These are phyloP conservation scores for Talaromyces adpressus DNA, from an alignment of 495 filamentous ascomycete species.

Conservation along the genomic window DNA sequence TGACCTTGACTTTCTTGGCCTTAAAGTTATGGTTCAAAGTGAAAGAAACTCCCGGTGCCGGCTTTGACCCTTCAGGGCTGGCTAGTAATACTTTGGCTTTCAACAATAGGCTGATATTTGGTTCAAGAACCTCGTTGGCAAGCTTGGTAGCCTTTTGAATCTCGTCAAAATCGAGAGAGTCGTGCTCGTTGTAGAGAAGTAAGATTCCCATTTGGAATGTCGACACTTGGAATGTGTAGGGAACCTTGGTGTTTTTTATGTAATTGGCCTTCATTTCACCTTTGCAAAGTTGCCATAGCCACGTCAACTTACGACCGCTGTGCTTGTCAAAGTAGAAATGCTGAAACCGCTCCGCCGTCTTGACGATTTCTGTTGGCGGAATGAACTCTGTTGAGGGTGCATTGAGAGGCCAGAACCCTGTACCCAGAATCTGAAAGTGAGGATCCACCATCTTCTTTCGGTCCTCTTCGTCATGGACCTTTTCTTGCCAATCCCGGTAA, in stretches of 20 bases:
- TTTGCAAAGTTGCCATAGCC: constrained; percentile 98
- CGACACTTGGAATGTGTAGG: constrained; percentile 96
- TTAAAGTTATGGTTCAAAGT: constrained; percentile 89
- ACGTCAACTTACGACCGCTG: constrained; percentile 89
- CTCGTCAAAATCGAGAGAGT: constrained; percentile 79
- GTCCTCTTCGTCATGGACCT: constrained; percentile 55
- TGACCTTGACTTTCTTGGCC: constrained; percentile 94
- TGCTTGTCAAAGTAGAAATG: constrained; percentile 95
- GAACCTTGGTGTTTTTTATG: constrained; percentile 76
- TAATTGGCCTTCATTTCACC: constrained; percentile 94
- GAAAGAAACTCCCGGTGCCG: constrained; percentile 68
- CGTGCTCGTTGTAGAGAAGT: constrained; percentile 89
- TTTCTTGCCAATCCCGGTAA: constrained; percentile 66
- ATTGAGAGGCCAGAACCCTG: constrained; percentile 93
- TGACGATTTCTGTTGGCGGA: constrained; percentile 74
- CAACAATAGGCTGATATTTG: constrained; percentile 72
- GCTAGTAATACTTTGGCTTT: constrained; percentile 83
- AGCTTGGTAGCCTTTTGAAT: constrained; percentile 76
- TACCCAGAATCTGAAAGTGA: constrained; percentile 82
- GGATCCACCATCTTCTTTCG: constrained; percentile 61
- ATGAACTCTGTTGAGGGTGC: constrained; percentile 79
- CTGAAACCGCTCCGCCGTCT: constrained; percentile 81
- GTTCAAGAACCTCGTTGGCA: constrained; percentile 72
- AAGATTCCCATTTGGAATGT: constrained; percentile 97
- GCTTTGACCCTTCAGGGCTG: constrained; percentile 63